Conservation (phyloP, 169 alveolate species). For the Sarcocystis neurona region DNA sequence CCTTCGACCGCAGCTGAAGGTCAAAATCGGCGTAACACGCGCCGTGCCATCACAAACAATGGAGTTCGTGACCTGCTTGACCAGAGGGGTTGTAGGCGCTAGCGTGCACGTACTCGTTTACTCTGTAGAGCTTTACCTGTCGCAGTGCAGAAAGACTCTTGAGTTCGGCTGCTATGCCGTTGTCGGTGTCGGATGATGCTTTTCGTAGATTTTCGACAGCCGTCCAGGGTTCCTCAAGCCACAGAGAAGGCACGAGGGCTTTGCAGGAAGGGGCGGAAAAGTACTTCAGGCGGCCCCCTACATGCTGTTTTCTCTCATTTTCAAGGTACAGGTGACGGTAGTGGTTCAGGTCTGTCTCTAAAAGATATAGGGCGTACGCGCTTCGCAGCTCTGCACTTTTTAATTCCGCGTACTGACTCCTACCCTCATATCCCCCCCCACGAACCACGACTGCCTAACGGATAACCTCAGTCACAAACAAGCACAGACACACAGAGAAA, state of each 20-base stretch:
- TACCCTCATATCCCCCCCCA: background rate
- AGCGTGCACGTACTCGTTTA: too few species aligned
- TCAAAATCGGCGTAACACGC: background rate
- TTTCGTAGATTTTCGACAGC: background rate
- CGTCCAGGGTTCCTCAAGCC: constrained; percentile 19
- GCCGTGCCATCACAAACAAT: background rate
- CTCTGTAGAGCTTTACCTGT: background rate
- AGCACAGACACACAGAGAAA: too few species aligned
- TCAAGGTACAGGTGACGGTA: constrained; percentile 12
- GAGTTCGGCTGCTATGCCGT: background rate
- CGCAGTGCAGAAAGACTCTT: background rate
- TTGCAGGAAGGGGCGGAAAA: background rate
- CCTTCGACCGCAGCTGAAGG: background rate
- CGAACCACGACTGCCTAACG: constrained; percentile 9
- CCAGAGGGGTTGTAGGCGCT: background rate
- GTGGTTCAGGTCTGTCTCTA: constrained; percentile 20
- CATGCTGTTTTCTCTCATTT: background rate
- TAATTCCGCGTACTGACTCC: background rate
- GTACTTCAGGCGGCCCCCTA: constrained; percentile 2
- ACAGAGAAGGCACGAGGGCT: background rate
- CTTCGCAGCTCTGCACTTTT: constrained; percentile 5
- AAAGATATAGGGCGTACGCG: constrained; percentile 3
- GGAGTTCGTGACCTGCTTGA: background rate
- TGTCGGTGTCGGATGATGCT: background rate
- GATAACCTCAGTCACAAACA: too few species aligned